Percentiles rank a stretch among this genome's conserved stretches.
Evolutionary conservation across 2,329 filamentous ascomycete species (phyloP).

Genomic region (Aspergillus pseudotamarii): DNA sequence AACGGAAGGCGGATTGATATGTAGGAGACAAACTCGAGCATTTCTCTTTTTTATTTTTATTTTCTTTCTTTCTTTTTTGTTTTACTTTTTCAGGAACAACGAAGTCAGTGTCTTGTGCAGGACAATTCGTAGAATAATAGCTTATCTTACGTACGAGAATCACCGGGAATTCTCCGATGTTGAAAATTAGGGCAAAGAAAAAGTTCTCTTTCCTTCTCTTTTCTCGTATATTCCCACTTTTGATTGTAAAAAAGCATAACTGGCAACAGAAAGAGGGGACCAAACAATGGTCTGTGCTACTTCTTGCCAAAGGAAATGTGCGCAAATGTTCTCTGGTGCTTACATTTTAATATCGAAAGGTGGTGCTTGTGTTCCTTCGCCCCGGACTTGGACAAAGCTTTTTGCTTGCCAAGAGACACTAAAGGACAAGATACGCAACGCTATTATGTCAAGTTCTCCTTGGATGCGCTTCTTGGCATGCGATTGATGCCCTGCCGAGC

Average conservation of each 20-base stretch:
- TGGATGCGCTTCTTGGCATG: not conserved
- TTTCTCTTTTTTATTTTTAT: not conserved
- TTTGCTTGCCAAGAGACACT: not conserved
- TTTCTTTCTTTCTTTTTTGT: not conserved
- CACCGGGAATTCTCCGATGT: not conserved
- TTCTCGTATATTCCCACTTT: not conserved
- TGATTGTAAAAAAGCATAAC: not conserved
- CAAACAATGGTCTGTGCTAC: not conserved
- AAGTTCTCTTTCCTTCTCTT: not conserved
- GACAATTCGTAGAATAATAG: not conserved
- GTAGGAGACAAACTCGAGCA: too few relatives aligned
- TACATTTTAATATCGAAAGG: not conserved
- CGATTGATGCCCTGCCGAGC: not conserved
- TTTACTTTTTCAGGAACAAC: not conserved
- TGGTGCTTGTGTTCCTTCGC: not conserved
- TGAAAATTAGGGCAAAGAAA: not conserved
- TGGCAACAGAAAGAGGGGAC: accelerated
- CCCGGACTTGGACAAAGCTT: not conserved
- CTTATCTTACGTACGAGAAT: not conserved
- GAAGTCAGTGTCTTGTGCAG: not conserved
- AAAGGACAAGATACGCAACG: not conserved
- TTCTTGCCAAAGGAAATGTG: not conserved
- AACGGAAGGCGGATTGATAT: not conserved
- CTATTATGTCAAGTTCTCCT: not conserved
- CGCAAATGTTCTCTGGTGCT: not conserved